Percentiles rank a stretch among this genome's conserved stretches.
These are phyloP conservation scores for Blastobotrys peoriensis DNA, from an alignment of 805 yeast genomes.

Conservation along the genomic window DNA sequence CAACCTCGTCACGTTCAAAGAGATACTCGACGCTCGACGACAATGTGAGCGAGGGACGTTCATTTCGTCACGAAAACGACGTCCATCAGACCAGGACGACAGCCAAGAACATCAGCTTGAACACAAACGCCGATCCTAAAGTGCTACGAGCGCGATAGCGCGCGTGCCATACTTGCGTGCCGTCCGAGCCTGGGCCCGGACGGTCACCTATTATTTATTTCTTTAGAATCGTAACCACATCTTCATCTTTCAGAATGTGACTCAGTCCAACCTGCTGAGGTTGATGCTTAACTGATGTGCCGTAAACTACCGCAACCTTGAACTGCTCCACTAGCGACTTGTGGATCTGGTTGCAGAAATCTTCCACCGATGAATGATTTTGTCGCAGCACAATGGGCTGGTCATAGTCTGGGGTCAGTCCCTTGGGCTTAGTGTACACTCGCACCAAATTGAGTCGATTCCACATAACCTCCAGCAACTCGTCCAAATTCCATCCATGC, in stretches of 20 bases:
- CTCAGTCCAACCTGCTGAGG: slow-evolving; percentile 91
- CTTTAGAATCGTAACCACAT: slow-evolving; percentile 92
- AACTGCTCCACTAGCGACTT: slow-evolving; percentile 90
- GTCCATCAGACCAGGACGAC: slow-evolving; percentile 9
- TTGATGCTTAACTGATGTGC: slow-evolving; percentile 91
- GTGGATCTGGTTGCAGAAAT: slow-evolving; percentile 94
- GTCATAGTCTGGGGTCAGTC: slow-evolving; percentile 82
- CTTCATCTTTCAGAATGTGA: slow-evolving; percentile 88
- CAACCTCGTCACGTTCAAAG: slow-evolving; percentile 20
- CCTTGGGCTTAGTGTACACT: slow-evolving; percentile 97
- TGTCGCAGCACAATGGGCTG: slow-evolving; percentile 91
- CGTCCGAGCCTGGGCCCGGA: no score
- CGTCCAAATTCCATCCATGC: slow-evolving; percentile 95
- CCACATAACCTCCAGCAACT: slow-evolving; percentile 94
- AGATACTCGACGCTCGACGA: slow-evolving; percentile 10
- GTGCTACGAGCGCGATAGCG: not conserved
- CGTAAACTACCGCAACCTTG: slow-evolving; percentile 87
- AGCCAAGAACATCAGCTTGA: slow-evolving; percentile 1
- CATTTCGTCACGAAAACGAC: not conserved
- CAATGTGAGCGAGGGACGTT: slow-evolving; percentile 1
- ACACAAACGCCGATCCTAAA: not conserved
- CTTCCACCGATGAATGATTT: slow-evolving; percentile 81
- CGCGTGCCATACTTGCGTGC: not conserved
- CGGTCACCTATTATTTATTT: no score
- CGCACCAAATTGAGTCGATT: slow-evolving; percentile 81